Base-by-base conservation (phyloP, 768 basidiomycete species). In the Panellus pusillus region DNA sequence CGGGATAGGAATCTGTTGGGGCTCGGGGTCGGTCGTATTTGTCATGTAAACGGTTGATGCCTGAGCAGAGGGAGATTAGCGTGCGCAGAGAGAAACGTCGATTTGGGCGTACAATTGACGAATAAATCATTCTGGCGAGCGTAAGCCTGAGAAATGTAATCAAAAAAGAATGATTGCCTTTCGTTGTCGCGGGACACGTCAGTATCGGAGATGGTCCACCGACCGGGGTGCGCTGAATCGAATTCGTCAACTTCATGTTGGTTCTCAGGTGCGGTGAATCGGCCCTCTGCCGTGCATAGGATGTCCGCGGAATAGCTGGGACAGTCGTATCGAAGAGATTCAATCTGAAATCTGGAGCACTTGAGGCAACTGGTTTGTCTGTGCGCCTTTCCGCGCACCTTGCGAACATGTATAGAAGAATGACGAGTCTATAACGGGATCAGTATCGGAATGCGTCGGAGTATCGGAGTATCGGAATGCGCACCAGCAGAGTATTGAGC, bases 201-300 rank as follows among this genome's bases (percentile, higher is more conserved):
- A 18, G 89, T 89, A 70, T 98, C 97, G 7, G 94, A 98, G 52
- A 98, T 91, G 0, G 95, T 97, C 95, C 94, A 98, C 32, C 82
- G 76, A 0, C 91, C 91, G 14, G 82, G 78, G 31, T 81, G 74
- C 1, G 91, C 95, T 84, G 79, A 42, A 96, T 88, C 1, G 82
- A 84, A 65, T 91, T 72, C 57, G 72, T 72, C 6, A 81, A 64
- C 45, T 73, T 70, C 75, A 81, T 75, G 27, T 65, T 74, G 18
- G 79, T 78, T 41, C 68, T 59, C 12, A 80, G 62, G 55, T 72
- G 62, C 2, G 58, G 50, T 45, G 71, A 15, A 18, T 9, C 5
- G 38, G 44, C 19, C 31, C 28, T 19, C 12, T 24, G 47, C 55
- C 63, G 37, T 57, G 60, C 12, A 7, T 38, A 44, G n/a, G 62